Evolutionary conservation across 192 early-diverging fungal genomes (phyloP).

Genomic region (Chytriomyces confervae): DNA sequence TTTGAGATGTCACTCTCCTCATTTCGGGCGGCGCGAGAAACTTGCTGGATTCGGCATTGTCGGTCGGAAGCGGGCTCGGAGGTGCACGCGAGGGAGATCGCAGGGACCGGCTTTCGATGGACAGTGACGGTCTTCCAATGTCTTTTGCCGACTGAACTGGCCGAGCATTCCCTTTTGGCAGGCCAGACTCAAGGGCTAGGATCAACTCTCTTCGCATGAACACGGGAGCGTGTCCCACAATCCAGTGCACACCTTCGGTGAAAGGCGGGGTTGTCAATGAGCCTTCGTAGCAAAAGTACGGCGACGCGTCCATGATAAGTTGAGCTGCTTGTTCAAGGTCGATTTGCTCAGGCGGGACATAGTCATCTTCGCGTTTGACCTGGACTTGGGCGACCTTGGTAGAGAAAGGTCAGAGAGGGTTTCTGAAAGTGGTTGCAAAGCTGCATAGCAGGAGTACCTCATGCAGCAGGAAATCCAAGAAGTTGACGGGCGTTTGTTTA

Average conservation of each 20-base stretch:
- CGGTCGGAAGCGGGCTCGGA: too few relatives aligned
- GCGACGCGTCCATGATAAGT: not conserved
- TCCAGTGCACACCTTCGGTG: slow-evolving; percentile 37
- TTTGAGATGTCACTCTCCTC: too few relatives aligned
- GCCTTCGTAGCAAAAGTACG: slow-evolving; percentile 27
- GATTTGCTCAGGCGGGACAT: not conserved
- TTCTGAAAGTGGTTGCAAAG: not conserved
- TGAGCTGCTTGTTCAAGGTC: slow-evolving; percentile 20
- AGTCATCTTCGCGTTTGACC: not conserved
- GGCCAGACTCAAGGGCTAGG: slow-evolving; percentile 14
- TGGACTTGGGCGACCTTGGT: not conserved
- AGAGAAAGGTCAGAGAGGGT: not conserved
- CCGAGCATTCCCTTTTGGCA: slow-evolving; percentile 31
- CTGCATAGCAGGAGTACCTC: not conserved
- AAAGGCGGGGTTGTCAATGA: slow-evolving; percentile 31
- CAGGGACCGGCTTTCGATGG: too few relatives aligned
- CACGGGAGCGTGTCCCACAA: slow-evolving; percentile 10
- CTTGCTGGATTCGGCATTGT: too few relatives aligned
- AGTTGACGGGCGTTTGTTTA: slow-evolving; percentile 5
- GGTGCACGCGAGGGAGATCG: too few relatives aligned
- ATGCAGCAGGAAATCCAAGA: slow-evolving; percentile 17
- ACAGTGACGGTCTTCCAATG: too few relatives aligned
- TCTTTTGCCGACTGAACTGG: slow-evolving; percentile 1
- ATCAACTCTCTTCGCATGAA: slow-evolving; percentile 17
- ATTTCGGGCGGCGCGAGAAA: too few relatives aligned